These are phyloP conservation scores for Crithidia bombi DNA, from an alignment of 208 protist genomes.

Conservation along the genomic window DNA sequence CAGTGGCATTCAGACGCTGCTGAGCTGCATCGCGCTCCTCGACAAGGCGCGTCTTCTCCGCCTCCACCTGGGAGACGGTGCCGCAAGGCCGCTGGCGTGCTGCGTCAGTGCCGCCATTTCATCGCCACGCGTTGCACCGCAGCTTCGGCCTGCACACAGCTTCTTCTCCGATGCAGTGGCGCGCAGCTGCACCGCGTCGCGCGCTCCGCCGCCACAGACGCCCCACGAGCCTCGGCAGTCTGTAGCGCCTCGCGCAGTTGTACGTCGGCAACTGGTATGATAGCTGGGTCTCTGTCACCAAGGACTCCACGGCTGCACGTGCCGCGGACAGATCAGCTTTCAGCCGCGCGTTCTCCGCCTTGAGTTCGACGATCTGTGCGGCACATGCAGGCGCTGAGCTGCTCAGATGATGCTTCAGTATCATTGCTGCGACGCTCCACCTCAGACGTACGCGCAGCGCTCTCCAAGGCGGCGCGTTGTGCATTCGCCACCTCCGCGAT, in stretches of 20 bases:
- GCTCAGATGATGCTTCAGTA: constrained; percentile 1
- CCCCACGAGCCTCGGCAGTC: neutral
- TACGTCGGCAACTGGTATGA: too few relatives aligned
- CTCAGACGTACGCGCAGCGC: neutral
- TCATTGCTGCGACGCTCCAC: neutral
- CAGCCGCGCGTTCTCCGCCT: neutral
- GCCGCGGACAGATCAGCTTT: neutral
- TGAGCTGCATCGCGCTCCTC: neutral
- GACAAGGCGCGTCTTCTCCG: neutral
- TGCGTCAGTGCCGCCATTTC: neutral
- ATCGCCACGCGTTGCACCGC: neutral
- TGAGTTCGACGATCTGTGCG: constrained; percentile 10
- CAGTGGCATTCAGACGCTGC: too few relatives aligned
- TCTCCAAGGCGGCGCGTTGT: constrained; percentile 12
- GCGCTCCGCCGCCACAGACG: neutral
- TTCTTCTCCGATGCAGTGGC: constrained; percentile 11
- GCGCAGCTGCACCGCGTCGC: constrained; percentile 1
- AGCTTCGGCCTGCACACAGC: neutral
- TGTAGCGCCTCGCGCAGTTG: neutral
- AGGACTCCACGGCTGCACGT: too few relatives aligned
- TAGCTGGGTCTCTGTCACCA: too few relatives aligned
- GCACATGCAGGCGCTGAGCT: constrained; percentile 18
- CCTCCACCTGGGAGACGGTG: neutral
- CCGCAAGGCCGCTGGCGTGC: neutral
- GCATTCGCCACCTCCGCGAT: constrained; percentile 16